Conservation (phyloP, 257 asterid genomes). For the Eustoma russellianum region DNA sequence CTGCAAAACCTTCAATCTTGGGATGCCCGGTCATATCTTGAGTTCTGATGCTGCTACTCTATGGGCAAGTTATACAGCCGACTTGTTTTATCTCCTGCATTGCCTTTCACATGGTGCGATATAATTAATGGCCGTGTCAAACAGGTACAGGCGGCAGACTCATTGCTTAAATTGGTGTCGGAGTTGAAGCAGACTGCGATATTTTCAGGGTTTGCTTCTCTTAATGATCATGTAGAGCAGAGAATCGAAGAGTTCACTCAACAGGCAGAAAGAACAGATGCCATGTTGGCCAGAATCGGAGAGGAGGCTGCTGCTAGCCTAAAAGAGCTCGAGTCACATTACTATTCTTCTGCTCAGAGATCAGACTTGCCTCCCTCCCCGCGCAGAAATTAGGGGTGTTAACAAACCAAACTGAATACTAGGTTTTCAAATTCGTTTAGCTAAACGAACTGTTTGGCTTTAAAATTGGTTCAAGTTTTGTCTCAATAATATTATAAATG, state of each 20-base stretch:
- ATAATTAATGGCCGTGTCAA: neutral
- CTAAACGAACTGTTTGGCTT: no score
- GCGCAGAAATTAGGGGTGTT: no score
- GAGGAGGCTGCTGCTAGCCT: constrained; percentile 82
- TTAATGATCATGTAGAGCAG: constrained; percentile 82
- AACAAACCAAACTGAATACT: no score
- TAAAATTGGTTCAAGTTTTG: no score
- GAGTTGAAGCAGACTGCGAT: constrained; percentile 87
- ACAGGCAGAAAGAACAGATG: constrained; percentile 51
- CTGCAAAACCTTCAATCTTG: neutral
- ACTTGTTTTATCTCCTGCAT: neutral
- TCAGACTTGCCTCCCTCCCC: constrained; percentile 4
- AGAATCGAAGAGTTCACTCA: constrained; percentile 58
- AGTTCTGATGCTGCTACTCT: neutral
- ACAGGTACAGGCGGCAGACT: constrained; percentile 85
- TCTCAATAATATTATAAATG: no score
- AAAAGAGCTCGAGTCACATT: constrained; percentile 70
- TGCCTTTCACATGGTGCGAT: neutral
- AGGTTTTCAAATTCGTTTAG: no score
- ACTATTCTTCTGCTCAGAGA: constrained; percentile 56
- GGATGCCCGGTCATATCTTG: neutral
- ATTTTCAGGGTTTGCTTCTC: constrained; percentile 83
- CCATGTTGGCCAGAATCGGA: constrained; percentile 46
- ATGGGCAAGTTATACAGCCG: no score
- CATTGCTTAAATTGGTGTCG: constrained; percentile 84